Evolutionary conservation across 176 grass and related monocot species (phyloP).

Genomic region (Puccinellia tenuiflora): DNA sequence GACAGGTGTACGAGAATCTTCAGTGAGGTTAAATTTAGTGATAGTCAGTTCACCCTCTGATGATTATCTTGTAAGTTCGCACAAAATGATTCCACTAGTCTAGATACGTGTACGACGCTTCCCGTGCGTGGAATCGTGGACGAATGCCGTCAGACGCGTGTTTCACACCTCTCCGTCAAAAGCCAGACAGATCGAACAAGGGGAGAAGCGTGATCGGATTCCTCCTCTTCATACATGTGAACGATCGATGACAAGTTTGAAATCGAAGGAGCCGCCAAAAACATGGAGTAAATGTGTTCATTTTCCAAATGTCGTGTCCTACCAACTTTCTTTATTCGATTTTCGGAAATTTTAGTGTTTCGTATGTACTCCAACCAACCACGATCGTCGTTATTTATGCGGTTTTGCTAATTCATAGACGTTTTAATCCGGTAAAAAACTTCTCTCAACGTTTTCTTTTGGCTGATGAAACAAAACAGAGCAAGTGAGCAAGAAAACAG

Average conservation of each 20-base stretch:
- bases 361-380: too few relatives aligned
- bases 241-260: background rate
- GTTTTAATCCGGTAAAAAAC: background rate
- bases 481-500: background rate
- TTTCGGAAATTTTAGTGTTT: too few relatives aligned
- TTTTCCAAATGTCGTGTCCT: background rate
- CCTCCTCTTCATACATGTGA: background rate
- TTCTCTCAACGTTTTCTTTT: background rate
- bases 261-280: background rate
- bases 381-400: too few relatives aligned
- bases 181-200: background rate
- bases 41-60: too few relatives aligned
- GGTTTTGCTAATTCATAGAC: too few relatives aligned
- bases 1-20: too few relatives aligned
- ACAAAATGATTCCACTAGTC: background rate
- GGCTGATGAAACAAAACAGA: background rate
- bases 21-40: too few relatives aligned
- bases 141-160: background rate
- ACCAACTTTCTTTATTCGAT: background rate
- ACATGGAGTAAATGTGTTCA: background rate
- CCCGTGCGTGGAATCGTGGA: background rate
- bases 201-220: background rate
- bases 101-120: background rate
- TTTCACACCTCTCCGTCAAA: background rate
- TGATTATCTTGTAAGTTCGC: too few relatives aligned